A percentile compares a stretch with the other conserved stretches of the same genome.
Conservation (phyloP, 805 yeast genomes). For the Wickerhamomyces silvicola region DNA sequence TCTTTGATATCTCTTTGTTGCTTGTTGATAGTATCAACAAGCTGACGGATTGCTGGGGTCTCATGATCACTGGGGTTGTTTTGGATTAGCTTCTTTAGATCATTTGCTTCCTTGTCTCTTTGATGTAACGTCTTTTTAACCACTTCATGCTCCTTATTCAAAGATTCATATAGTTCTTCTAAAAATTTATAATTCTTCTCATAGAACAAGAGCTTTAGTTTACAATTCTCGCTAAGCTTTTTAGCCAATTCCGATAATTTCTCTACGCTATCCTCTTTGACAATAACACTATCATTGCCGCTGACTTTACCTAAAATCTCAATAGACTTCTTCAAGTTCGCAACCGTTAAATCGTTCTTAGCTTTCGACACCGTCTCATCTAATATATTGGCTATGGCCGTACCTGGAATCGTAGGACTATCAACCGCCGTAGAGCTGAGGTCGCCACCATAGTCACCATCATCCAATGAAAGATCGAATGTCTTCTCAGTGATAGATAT, state of each 20-base stretch:
- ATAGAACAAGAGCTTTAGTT: constrained; percentile 13
- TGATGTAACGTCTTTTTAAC: constrained; percentile 2
- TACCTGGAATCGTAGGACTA: neutral
- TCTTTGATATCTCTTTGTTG: constrained; percentile 17
- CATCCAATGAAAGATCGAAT: constrained; percentile 16
- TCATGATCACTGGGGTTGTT: neutral
- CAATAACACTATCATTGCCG: constrained; percentile 7
- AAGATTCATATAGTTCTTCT: constrained; percentile 14
- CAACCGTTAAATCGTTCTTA: neutral
- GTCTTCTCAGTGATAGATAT: constrained; percentile 16
- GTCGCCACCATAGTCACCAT: constrained; percentile 2
- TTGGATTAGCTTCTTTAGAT: constrained; percentile 1
- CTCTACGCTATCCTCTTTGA: neutral
- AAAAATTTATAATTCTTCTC: constrained; percentile 19
- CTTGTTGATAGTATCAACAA: too few relatives aligned
- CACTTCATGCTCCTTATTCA: constrained; percentile 6
- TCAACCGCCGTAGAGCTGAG: constrained; percentile 9
- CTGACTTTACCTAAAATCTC: constrained; percentile 7
- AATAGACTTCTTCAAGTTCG: constrained; percentile 3
- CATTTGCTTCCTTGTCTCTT: neutral
- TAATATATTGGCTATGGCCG: too few relatives aligned
- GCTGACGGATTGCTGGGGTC: too few relatives aligned
- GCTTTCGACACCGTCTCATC: too few relatives aligned
- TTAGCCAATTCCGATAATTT: constrained; percentile 5
- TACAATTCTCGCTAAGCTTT: constrained; percentile 13